Percentiles rank a stretch among this genome's conserved stretches.
Conservation (phyloP, 352 stramenopile genomes). For the Pythium oligandrum region DNA sequence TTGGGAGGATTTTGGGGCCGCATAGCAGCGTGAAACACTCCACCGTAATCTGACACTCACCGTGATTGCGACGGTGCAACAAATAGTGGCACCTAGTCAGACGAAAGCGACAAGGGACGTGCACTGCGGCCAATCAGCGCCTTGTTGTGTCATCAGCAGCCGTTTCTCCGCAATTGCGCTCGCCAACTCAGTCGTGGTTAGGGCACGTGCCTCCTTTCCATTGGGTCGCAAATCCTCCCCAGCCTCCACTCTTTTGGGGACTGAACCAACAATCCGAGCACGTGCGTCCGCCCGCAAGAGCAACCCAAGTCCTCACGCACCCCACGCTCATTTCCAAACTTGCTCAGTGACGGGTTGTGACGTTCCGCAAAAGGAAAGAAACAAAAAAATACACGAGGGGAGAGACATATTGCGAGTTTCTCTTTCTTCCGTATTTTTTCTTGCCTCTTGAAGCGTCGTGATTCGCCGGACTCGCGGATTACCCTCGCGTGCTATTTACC, state of each 20-base stretch:
- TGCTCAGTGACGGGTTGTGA: neutral
- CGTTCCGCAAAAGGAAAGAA: too few relatives aligned
- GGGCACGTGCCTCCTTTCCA: constrained; percentile 1
- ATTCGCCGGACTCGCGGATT: too few relatives aligned
- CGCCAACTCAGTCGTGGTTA: constrained; percentile 9
- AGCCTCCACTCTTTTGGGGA: too few relatives aligned
- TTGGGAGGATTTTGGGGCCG: too few relatives aligned
- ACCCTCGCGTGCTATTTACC: too few relatives aligned
- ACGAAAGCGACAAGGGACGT: constrained; percentile 17
- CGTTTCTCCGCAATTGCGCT: constrained; percentile 18
- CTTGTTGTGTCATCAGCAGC: constrained; percentile 13
- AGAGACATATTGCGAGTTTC: too few relatives aligned
- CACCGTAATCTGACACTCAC: too few relatives aligned
- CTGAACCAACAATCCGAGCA: too few relatives aligned
- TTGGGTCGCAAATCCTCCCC: neutral
- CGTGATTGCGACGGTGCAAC: neutral
- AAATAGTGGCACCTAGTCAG: constrained; percentile 17
- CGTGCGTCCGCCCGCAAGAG: neutral
- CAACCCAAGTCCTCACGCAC: constrained; percentile 21
- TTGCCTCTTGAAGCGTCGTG: too few relatives aligned
- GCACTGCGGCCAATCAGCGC: constrained; percentile 16
- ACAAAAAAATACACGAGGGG: too few relatives aligned
- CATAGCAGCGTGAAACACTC: too few relatives aligned
- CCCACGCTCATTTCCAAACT: constrained; percentile 21
- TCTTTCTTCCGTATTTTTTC: too few relatives aligned